These are phyloP conservation scores for Mycena olivaceomarginata DNA, from an alignment of 768 basidiomycete species.

Conservation along the genomic window DNA sequence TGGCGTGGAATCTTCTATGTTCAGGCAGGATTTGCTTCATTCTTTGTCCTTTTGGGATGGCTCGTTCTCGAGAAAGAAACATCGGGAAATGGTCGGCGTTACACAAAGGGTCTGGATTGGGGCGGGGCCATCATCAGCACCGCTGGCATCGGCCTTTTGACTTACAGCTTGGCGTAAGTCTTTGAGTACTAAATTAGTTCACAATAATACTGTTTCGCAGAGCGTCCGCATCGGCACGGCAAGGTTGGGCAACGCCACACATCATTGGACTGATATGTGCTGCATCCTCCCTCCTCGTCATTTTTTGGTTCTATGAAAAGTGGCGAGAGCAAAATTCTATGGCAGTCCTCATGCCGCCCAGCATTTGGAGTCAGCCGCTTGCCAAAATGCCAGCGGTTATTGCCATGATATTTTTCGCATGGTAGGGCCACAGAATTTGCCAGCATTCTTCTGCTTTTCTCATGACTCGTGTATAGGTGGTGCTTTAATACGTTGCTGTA, in stretches of 20 bases:
- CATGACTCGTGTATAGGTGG: constrained; percentile 42
- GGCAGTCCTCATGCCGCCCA: constrained; percentile 51
- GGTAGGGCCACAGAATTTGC: not conserved
- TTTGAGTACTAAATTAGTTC: not conserved
- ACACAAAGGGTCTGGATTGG: constrained; percentile 55
- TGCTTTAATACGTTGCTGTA: constrained; percentile 54
- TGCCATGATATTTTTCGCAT: constrained; percentile 42
- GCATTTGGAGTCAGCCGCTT: constrained; percentile 52
- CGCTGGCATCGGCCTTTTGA: constrained; percentile 51
- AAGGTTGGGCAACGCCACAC: constrained; percentile 54
- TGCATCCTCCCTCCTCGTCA: not conserved
- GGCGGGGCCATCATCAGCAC: constrained; percentile 52
- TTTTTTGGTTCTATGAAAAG: constrained; percentile 20
- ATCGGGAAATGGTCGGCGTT: constrained; percentile 36
- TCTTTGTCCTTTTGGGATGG: constrained; percentile 22
- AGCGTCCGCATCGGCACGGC: constrained; percentile 49
- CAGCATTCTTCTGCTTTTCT: not conserved
- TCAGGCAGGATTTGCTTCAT: not conserved
- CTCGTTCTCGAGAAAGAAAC: not conserved
- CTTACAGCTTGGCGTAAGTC: constrained; percentile 52
- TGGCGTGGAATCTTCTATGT: constrained; percentile 27
- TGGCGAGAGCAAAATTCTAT: constrained; percentile 18
- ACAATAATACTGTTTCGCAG: constrained; percentile 23
- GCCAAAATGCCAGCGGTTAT: constrained; percentile 51
- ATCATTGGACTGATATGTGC: constrained; percentile 42